phyloP scores from a whole-genome alignment of 176 grass and related monocot species.

The Lolium perenne region DNA sequence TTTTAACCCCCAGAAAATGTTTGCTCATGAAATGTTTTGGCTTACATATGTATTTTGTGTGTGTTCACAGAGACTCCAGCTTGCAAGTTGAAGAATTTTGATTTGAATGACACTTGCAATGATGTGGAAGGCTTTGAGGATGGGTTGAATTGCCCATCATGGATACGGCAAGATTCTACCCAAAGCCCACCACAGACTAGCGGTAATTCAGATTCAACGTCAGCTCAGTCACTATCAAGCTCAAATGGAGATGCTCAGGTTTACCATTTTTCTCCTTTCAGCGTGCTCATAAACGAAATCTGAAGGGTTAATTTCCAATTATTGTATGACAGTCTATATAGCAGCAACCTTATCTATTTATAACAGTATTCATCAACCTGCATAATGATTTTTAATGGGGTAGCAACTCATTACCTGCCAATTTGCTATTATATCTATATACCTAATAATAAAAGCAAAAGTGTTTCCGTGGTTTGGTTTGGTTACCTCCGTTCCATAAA shows the following conservation, averaged over 20 bases:
- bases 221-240: conserved; percentile 83
- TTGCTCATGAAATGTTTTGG: conserved; percentile 16
- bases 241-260: conserved; percentile 96
- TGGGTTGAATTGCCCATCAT: conserved; percentile 74
- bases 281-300: conserved; percentile 22
- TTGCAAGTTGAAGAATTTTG: conserved; percentile 80
- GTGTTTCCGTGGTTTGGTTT: too few species aligned
- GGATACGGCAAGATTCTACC: conserved; percentile 66
- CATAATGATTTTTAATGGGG: neutral
- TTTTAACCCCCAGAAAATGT: conserved; percentile 11
- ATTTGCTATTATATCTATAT: neutral
- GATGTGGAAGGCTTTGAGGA: conserved; percentile 71
- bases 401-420: neutral
- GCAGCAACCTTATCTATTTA: conserved; percentile 17
- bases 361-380: neutral
- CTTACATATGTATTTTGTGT: conserved; percentile 33
- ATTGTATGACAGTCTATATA: neutral
- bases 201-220: conserved; percentile 88
- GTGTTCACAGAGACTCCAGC: conserved; percentile 55
- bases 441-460: too few species aligned
- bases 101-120: conserved; percentile 87
- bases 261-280: conserved; percentile 41
- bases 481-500: neutral
- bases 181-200: conserved; percentile 84
- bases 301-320: neutral